Conservation (phyloP, 345 rosid species). For the Euclidium syriacum region DNA sequence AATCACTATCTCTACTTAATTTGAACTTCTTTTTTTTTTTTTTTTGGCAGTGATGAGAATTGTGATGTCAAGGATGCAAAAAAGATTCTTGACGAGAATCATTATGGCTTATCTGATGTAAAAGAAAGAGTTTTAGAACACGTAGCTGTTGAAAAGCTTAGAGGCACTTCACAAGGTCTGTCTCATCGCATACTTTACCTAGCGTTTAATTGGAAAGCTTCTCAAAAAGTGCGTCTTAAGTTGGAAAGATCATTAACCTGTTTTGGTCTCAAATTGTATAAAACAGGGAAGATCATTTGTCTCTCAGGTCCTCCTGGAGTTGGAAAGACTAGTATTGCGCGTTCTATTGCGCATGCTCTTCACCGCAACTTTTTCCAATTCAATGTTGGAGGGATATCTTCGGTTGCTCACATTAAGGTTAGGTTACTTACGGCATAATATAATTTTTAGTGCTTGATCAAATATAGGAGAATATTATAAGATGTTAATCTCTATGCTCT, state of each 20-base stretch:
- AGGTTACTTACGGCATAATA: background rate
- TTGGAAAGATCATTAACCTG: too few relatives aligned
- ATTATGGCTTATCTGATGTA: conserved; percentile 83
- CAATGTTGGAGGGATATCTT: conserved; percentile 88
- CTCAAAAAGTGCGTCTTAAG: too few relatives aligned
- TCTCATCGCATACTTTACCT: background rate
- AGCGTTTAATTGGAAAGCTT: background rate
- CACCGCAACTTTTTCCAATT: conserved; percentile 79
- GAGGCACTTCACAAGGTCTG: conserved; percentile 87
- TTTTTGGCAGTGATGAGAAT: conserved; percentile 78
- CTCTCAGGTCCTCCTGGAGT: conserved; percentile 97
- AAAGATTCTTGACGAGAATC: conserved; percentile 85
- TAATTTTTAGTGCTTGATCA: background rate
- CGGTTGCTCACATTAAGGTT: conserved; percentile 95
- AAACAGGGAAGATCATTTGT: conserved; percentile 87
- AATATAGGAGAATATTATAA: background rate
- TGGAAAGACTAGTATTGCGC: conserved; percentile 93
- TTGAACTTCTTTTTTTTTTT: background rate
- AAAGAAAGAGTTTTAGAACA: conserved; percentile 91
- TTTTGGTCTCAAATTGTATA: background rate
- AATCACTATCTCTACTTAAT: too few relatives aligned
- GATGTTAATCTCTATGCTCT: background rate
- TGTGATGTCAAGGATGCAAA: conserved; percentile 75
- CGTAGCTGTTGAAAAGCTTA: conserved; percentile 80
- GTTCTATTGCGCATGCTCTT: conserved; percentile 90